Conservation (phyloP, 108 stramenopile genomes). For the Conticribra weissflogii region DNA sequence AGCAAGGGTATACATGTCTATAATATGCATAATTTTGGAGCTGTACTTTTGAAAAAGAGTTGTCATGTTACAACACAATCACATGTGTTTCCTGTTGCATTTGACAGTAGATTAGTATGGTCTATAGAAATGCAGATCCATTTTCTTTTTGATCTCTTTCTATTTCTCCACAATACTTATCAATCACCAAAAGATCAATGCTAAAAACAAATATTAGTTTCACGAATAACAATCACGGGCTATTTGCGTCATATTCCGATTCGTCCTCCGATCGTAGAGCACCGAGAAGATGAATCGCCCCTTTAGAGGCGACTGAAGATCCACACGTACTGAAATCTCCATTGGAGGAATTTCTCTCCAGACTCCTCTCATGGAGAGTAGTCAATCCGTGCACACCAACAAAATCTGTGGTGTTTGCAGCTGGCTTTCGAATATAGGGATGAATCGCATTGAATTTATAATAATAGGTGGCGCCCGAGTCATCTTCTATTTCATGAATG, state of each 20-base stretch:
- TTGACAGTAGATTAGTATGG: too few species aligned
- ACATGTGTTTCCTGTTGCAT: too few species aligned
- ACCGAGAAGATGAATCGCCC: not conserved
- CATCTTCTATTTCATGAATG: not conserved
- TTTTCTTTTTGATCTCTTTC: too few species aligned
- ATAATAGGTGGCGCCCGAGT: not conserved
- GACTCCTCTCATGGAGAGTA: too few species aligned
- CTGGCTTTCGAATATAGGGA: not conserved
- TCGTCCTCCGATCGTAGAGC: not conserved
- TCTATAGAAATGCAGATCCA: too few species aligned
- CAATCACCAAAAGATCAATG: too few species aligned
- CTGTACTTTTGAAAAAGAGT: too few species aligned
- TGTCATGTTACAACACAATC: too few species aligned
- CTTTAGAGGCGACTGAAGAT: slow-evolving; percentile 2
- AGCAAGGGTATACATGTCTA: too few species aligned
- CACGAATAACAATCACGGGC: not conserved
- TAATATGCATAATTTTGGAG: too few species aligned
- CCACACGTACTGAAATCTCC: not conserved
- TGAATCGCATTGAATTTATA: not conserved
- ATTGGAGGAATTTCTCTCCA: not conserved
- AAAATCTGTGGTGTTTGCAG: not conserved
- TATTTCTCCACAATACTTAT: too few species aligned
- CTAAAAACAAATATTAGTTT: too few species aligned
- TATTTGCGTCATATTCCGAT: not conserved
- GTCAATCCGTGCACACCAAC: not conserved